Evolutionary conservation across 176 grass and related monocot species (phyloP).

Genomic region (Hsuehochloa calcarea): DNA sequence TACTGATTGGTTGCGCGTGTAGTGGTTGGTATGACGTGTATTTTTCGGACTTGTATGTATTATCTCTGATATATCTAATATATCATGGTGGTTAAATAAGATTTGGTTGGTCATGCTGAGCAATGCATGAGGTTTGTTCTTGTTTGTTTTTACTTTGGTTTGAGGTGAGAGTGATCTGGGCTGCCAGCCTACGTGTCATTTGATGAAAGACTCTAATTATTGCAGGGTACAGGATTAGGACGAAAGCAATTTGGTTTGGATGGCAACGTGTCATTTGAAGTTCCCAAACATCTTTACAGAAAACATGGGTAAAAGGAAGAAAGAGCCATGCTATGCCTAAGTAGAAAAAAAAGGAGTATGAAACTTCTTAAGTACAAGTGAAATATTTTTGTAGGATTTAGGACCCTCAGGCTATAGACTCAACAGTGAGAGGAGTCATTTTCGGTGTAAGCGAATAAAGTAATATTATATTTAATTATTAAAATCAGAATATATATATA

Average conservation of each 20-base stretch:
- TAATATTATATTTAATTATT: no score
- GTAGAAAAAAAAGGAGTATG: background rate
- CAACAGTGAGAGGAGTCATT: background rate
- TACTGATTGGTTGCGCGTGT: background rate
- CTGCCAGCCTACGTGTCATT: background rate
- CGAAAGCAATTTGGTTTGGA: constrained; percentile 18
- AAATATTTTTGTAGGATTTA: background rate
- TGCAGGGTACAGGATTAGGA: background rate
- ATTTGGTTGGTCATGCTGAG: constrained; percentile 18
- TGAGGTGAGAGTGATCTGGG: background rate
- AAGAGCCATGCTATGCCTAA: background rate
- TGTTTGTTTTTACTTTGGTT: background rate
- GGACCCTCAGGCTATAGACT: background rate
- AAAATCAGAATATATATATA: no score
- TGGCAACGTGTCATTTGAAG: background rate
- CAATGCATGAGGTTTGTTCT: constrained; percentile 1
- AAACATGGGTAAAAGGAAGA: background rate
- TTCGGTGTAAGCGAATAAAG: background rate
- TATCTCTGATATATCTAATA: background rate
- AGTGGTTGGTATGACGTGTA: constrained; percentile 2
- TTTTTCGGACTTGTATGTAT: background rate
- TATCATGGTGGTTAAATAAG: background rate
- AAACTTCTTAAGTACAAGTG: background rate
- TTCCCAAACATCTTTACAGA: background rate
- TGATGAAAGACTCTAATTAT: background rate